Base-by-base conservation (phyloP, 192 early-diverging fungal species). In the Umbelopsis sp. region DNA sequence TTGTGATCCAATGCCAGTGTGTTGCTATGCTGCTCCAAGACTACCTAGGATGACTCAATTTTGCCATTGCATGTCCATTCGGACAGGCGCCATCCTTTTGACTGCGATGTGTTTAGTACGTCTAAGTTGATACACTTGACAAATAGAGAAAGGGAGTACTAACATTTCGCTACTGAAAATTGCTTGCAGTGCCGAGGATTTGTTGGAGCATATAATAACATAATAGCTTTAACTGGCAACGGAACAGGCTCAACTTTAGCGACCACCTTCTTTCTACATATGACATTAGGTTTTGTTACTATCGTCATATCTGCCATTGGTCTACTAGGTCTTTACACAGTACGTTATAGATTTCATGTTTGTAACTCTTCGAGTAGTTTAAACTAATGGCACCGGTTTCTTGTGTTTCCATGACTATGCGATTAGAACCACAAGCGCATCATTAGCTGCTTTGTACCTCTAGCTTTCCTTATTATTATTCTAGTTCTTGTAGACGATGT, bases 41-140 rank as follows among this genome's bases (percentile, higher is more conserved):
- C 56, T 62, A 14, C 56, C 56, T 0, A 29, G 56, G 56, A 17
- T 62, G 56, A 62, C 26, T 62, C 56, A 62, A 32, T 62, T 62
- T 62, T 62, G 56, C 31, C 56, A 62, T 32, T 62, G 56, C 56
- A 62, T 62, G 56, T 62, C 56, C n/a, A 17, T 62, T n/a, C 11
- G 56, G 56, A 62, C 56, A 62, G 56, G 56, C 14, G 56, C 56
- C 26, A 62, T 62, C 17, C 56, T 62, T 14, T 34, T 62, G 56
- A 62, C 56, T 12, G 11, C 56, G 11, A 62, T 62, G 31, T 62
- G 56, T n/a, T 14, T 62, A 62, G 56, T 62, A 62, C 17, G 56
- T 62, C 56, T 36, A 11, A 17, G 16, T 49, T 34, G 10, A 17
- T 34, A 20, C 4, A 14, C 12, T 32, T 34, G 26, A n/a, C 12